These are phyloP conservation scores for Sporothrix variecibatus DNA, from an alignment of 2,329 filamentous ascomycete genomes.

Conservation along the genomic window DNA sequence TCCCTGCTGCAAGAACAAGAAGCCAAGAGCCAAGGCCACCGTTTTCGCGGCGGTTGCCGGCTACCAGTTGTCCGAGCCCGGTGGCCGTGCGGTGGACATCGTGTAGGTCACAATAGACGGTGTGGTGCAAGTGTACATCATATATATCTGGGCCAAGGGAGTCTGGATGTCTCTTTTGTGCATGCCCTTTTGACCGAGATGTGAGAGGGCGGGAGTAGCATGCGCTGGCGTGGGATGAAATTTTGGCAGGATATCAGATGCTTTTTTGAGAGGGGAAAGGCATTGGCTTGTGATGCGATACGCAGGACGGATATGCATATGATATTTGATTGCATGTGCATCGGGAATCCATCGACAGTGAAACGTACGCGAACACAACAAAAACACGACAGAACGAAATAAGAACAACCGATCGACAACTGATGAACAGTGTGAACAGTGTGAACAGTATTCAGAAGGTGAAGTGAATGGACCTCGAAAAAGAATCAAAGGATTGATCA, in stretches of 20 bases:
- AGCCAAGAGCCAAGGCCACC: background rate
- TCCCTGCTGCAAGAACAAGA: background rate
- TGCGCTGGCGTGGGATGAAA: conserved; percentile 5
- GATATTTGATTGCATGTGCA: conserved; percentile 13
- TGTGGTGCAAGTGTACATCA: background rate
- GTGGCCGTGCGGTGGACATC: background rate
- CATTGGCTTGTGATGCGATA: conserved; percentile 14
- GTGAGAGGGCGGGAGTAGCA: background rate
- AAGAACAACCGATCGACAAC: background rate
- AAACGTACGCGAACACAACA: background rate
- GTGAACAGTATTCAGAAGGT: too few relatives aligned
- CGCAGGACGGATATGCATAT: conserved; percentile 4
- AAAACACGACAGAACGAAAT: background rate
- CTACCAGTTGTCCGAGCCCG: background rate
- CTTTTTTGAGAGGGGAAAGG: background rate
- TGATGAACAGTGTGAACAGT: background rate
- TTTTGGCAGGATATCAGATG: conserved; percentile 10
- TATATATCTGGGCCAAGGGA: background rate
- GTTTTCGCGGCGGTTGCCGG: background rate
- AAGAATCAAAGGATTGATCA: background rate
- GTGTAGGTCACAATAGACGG: background rate
- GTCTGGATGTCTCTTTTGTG: background rate
- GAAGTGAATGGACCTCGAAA: too few relatives aligned
- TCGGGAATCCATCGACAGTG: background rate
- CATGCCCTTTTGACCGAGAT: background rate